Conservation (phyloP, 768 basidiomycete species). For the Calocybe cyanea region DNA sequence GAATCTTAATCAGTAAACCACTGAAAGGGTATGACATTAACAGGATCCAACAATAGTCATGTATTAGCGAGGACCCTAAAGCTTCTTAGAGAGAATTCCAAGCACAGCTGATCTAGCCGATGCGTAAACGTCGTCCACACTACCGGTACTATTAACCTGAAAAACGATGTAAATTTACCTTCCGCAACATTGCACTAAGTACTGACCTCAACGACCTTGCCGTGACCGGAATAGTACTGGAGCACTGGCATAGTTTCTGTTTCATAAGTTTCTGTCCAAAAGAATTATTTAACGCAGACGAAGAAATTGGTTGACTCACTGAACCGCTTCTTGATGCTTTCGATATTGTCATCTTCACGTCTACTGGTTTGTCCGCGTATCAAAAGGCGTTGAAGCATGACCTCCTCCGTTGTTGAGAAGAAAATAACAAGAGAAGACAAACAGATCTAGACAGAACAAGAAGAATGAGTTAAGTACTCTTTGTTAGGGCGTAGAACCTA, state of each 20-base stretch:
- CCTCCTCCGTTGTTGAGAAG: conserved; percentile 82
- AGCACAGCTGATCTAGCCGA: conserved; percentile 48
- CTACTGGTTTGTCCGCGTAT: conserved; percentile 93
- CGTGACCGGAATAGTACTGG: conserved; percentile 61
- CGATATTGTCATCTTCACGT: conserved; percentile 91
- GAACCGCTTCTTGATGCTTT: conserved; percentile 97
- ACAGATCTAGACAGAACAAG: conserved; percentile 58
- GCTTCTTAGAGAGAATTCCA: conserved; percentile 18
- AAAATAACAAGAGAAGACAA: conserved; percentile 75
- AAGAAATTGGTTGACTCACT: conserved; percentile 40
- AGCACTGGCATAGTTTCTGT: conserved; percentile 93
- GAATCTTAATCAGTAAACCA: background rate
- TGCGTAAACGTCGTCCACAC: conserved; percentile 19
- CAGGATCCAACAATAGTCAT: no score
- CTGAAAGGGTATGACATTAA: background rate
- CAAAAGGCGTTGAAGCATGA: conserved; percentile 81
- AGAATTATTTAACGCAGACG: background rate
- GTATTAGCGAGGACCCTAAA: background rate
- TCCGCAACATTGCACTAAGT: background rate
- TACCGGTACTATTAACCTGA: conserved; percentile 63
- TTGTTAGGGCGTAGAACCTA: conserved; percentile 28
- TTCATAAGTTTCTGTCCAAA: conserved; percentile 67
- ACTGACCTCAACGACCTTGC: conserved; percentile 78
- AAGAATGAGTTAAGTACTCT: background rate
- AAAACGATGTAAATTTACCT: background rate